These are phyloP conservation scores for Zymoseptoria crescenta DNA, from an alignment of 2,329 filamentous ascomycete species.

Conservation along the genomic window DNA sequence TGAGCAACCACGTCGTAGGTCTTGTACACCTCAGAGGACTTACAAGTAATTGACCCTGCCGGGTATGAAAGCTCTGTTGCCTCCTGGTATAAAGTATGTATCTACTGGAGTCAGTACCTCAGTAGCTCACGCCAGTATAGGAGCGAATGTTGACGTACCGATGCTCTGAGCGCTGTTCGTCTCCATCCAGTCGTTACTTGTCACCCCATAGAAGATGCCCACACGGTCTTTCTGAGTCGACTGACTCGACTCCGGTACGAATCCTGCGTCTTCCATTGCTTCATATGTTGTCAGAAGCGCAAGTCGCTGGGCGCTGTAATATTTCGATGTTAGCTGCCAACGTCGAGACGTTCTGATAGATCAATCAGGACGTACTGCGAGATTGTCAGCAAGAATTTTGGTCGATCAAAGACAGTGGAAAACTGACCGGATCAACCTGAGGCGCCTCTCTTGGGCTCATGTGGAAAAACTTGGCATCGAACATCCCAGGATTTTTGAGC, in stretches of 20 bases:
- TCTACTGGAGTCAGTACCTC: conserved; percentile 16
- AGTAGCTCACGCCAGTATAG: neutral
- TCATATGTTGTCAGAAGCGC: conserved; percentile 3
- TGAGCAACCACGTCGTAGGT: neutral
- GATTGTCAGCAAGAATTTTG: too few species aligned
- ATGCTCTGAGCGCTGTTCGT: conserved; percentile 22
- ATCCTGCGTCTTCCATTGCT: conserved; percentile 8
- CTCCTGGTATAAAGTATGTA: conserved; percentile 22
- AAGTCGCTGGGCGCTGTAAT: conserved; percentile 1
- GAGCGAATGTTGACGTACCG: neutral
- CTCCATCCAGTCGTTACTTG: conserved; percentile 14
- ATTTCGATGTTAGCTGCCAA: too few species aligned
- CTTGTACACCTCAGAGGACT: too few species aligned
- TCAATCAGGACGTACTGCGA: too few species aligned
- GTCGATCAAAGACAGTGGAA: too few species aligned
- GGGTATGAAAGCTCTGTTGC: conserved; percentile 22
- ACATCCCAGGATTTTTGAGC: conserved; percentile 31
- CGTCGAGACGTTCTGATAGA: too few species aligned
- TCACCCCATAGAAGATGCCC: conserved; percentile 6
- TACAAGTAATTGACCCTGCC: conserved; percentile 17
- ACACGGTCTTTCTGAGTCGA: conserved; percentile 3
- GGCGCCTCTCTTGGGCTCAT: conserved; percentile 28
- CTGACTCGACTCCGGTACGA: conserved; percentile 5
- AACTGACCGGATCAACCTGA: conserved; percentile 5
- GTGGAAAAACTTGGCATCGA: conserved; percentile 36